Conservation (phyloP, 192 early-diverging fungal genomes). For the Mortierella antarctica region DNA sequence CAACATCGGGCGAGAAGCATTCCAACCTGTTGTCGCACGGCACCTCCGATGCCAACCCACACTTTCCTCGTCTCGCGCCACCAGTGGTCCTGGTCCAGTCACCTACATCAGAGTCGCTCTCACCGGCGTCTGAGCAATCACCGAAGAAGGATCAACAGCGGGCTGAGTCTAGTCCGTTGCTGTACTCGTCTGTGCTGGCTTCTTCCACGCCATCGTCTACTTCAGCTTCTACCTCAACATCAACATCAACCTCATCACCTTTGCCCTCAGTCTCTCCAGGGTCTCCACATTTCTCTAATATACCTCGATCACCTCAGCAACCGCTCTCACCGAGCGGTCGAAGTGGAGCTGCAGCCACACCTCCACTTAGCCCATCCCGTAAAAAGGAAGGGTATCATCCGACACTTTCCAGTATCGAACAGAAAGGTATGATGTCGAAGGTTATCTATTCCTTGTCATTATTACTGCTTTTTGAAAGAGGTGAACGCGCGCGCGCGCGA, state of each 20-base stretch:
- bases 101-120: constrained; percentile 28
- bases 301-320: constrained; percentile 14
- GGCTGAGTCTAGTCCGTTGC: constrained; percentile 8
- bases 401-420: constrained; percentile 18
- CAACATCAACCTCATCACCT: not conserved
- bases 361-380: constrained; percentile 45
- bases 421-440: constrained; percentile 20
- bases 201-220: constrained; percentile 16
- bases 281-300: constrained; percentile 3
- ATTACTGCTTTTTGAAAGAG: not conserved
- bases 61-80: constrained; percentile 39
- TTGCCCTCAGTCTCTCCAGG: not conserved
- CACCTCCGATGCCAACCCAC: not conserved
- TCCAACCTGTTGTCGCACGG: not conserved
- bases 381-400: constrained; percentile 29
- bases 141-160: not conserved
- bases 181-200: constrained; percentile 36
- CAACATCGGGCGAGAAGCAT: not conserved
- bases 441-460: not conserved
- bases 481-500: not conserved
- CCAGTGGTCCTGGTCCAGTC: constrained; percentile 46
- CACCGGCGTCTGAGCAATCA: not conserved
- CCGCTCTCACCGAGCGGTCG: constrained; percentile 14
- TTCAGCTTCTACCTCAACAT: constrained; percentile 4
- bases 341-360: constrained; percentile 27